These are phyloP conservation scores for Dittrichia graveolens DNA, from an alignment of 129 eudicot genomes.

Conservation along the genomic window DNA sequence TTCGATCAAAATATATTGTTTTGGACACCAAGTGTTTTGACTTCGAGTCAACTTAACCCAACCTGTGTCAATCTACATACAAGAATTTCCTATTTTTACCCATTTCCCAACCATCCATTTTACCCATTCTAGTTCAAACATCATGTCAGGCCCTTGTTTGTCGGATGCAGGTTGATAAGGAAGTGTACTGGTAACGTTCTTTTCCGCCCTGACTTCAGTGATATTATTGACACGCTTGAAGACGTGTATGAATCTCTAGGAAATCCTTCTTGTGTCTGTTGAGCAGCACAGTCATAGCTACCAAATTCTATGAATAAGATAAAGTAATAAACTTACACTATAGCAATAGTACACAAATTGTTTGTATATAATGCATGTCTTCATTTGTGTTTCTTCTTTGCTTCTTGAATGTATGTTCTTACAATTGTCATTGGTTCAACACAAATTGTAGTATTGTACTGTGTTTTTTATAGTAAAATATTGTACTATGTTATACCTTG, in stretches of 20 bases:
- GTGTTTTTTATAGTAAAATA: background rate
- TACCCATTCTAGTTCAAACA: no score
- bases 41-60: no score
- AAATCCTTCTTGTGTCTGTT: slow-evolving; percentile 56
- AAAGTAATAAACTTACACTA: background rate
- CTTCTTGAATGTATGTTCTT: background rate
- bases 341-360: background rate
- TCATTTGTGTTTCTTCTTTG: background rate
- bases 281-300: slow-evolving; percentile 21
- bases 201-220: slow-evolving; percentile 40
- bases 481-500: background rate
- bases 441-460: background rate
- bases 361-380: background rate
- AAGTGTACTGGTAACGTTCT: slow-evolving; percentile 44
- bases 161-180: slow-evolving; percentile 45
- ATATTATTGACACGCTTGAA: slow-evolving; percentile 53
- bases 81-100: no score
- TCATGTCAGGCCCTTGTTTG: background rate
- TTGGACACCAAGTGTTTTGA: no score
- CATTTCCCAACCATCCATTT: no score
- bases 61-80: no score
- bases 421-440: background rate
- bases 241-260: slow-evolving; percentile 43
- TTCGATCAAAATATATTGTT: no score
- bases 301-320: slow-evolving; percentile 19